Conservation (phyloP, 148 eudicot species). For the Dysphania ambrosioides region DNA sequence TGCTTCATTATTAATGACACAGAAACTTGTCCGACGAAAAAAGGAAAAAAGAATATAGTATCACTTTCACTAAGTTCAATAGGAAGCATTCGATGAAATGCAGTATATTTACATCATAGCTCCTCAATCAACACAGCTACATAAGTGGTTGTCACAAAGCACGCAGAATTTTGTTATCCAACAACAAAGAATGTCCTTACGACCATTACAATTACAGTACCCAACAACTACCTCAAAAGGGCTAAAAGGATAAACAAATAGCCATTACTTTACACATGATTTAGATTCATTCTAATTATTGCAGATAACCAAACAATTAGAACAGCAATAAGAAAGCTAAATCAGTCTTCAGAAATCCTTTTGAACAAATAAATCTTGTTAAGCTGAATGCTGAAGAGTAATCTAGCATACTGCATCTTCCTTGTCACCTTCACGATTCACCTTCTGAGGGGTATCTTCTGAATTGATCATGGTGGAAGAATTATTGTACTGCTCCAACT, state of each 20-base stretch:
- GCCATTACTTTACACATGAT: not conserved
- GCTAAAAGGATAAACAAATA: not conserved
- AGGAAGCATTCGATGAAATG: not conserved
- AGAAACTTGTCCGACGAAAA: not conserved
- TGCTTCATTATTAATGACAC: too few species aligned
- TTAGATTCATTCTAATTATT: not conserved
- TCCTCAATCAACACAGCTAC: not conserved
- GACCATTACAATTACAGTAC: not conserved
- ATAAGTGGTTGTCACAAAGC: not conserved
- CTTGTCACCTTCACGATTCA: slow-evolving; percentile 7
- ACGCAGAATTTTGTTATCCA: not conserved
- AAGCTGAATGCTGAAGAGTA: not conserved
- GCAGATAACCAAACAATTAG: not conserved
- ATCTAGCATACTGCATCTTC: slow-evolving; percentile 13
- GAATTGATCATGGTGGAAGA: slow-evolving; percentile 5
- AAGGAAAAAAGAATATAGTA: not conserved
- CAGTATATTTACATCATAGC: not conserved
- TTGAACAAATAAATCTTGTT: not conserved
- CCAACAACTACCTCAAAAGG: not conserved
- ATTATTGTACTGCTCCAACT: slow-evolving; percentile 29
- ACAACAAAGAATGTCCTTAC: not conserved
- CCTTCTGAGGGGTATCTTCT: slow-evolving; percentile 22
- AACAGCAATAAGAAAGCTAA: not conserved
- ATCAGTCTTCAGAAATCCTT: not conserved
- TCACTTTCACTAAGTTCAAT: not conserved